Evolutionary conservation across 331 rosid species (phyloP).

Genomic region (Acacia pycnantha): DNA sequence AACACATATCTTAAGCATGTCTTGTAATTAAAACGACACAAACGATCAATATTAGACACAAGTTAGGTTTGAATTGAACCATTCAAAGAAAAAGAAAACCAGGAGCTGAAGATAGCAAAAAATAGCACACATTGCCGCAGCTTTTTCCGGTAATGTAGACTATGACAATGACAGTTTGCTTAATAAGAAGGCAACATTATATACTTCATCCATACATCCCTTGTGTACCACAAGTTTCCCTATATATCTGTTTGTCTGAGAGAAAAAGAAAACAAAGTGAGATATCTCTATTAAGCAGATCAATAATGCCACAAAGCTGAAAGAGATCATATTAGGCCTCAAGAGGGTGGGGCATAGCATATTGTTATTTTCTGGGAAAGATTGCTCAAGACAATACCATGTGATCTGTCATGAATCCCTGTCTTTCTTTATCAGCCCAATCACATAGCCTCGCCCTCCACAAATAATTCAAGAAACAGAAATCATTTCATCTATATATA

Average conservation of each 20-base stretch:
- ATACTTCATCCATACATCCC: not conserved
- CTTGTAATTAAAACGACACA: not conserved
- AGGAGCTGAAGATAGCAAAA: not conserved
- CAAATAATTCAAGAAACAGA: not conserved
- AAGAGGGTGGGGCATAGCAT: not conserved
- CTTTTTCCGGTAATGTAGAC: not conserved
- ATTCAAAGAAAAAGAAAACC: not conserved
- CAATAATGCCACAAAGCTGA: not conserved
- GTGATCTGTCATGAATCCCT: not conserved
- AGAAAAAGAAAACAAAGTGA: not conserved
- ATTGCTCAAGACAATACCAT: too few species aligned
- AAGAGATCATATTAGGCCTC: not conserved
- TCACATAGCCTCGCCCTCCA: not conserved
- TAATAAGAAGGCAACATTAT: not conserved
- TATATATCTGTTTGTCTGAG: not conserved
- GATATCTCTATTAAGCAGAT: not conserved
- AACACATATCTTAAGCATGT: not conserved
- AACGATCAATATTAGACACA: not conserved
- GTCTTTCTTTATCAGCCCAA: not conserved
- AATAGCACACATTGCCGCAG: not conserved
- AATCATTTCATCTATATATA: slow-evolving; percentile 1
- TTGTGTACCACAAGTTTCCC: not conserved
- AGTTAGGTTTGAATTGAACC: not conserved
- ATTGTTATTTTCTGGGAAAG: not conserved
- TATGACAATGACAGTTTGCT: not conserved